Conservation (phyloP, 2,329 filamentous ascomycete species). For the Scedosporium apiospermum region DNA sequence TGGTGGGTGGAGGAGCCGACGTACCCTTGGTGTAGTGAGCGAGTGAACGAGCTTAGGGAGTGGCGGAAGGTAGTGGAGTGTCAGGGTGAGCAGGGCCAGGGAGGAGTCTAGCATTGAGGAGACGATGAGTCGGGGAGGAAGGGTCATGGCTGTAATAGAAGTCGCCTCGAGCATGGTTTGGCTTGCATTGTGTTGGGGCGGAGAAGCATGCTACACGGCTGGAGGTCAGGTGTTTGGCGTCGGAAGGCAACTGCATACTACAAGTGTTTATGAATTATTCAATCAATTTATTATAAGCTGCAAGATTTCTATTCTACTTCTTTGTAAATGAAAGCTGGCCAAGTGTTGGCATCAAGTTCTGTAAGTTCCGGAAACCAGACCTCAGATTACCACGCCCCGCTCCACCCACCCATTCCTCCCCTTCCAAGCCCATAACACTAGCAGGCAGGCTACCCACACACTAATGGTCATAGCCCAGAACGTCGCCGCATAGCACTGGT, state of each 20-base stretch:
- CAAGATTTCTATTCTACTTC: no score
- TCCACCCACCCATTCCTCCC: constrained; percentile 65
- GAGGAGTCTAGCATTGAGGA: no score
- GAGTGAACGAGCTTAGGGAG: constrained; percentile 30
- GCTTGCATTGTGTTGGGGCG: not conserved
- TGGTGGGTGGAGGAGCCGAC: constrained; percentile 45
- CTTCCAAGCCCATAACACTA: constrained; percentile 76
- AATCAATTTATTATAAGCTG: no score
- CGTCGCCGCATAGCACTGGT: constrained; percentile 66
- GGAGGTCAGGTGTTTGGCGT: not conserved
- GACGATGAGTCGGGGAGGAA: no score
- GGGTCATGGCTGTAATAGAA: no score
- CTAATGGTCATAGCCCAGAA: constrained; percentile 82
- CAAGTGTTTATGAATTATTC: no score
- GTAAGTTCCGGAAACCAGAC: no score
- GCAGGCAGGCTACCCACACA: constrained; percentile 64
- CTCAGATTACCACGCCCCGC: constrained; percentile 58
- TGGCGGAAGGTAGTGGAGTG: constrained; percentile 29
- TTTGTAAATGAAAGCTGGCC: no score
- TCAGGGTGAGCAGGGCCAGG: no score
- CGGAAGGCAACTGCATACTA: no score
- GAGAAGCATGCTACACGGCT: not conserved
- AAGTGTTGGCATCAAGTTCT: no score
- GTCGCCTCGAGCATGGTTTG: not conserved
- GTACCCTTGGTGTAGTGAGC: constrained; percentile 34